Conservation (phyloP, 1,284 basidiomycete genomes). For the Exobasidium rhododendri region DNA sequence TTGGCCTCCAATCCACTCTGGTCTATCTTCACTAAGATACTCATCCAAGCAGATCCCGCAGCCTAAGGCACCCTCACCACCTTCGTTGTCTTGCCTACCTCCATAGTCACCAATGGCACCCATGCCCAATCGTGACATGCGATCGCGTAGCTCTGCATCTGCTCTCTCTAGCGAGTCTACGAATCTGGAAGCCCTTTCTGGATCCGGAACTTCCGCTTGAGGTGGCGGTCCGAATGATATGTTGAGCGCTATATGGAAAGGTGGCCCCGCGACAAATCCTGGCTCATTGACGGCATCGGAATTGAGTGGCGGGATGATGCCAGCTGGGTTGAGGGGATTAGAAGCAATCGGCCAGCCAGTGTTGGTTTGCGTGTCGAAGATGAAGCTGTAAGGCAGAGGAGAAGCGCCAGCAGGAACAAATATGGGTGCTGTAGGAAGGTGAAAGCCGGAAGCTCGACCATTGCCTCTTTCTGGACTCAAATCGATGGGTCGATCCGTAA, state of each 20-base stretch:
- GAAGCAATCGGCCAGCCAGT: conserved; percentile 42
- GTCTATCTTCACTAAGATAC: conserved; percentile 42
- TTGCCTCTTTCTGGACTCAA: conserved; percentile 9
- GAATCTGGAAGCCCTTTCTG: conserved; percentile 28
- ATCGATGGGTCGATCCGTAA: not conserved
- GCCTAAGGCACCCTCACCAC: conserved; percentile 23
- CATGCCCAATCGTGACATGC: conserved; percentile 47
- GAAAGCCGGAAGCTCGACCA: conserved; percentile 8
- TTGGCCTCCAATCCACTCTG: conserved; percentile 42
- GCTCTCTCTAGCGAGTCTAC: conserved; percentile 44
- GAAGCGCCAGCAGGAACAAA: conserved; percentile 42
- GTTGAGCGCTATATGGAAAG: conserved; percentile 39
- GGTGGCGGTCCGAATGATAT: conserved; percentile 28
- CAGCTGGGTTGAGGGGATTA: not conserved
- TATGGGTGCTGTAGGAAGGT: conserved; percentile 34
- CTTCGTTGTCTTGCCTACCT: conserved; percentile 19
- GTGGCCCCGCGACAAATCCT: conserved; percentile 31
- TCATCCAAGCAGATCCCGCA: conserved; percentile 48
- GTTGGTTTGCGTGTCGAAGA: conserved; percentile 37
- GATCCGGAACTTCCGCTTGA: conserved; percentile 30
- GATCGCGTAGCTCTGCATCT: conserved; percentile 45
- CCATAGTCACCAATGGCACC: conserved; percentile 33
- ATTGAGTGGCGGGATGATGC: not conserved
- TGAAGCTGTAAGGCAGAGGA: conserved; percentile 43
- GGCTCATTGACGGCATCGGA: not conserved